These are phyloP conservation scores for Pleurotus tuber-regium DNA, from an alignment of 768 basidiomycete genomes.

Conservation along the genomic window DNA sequence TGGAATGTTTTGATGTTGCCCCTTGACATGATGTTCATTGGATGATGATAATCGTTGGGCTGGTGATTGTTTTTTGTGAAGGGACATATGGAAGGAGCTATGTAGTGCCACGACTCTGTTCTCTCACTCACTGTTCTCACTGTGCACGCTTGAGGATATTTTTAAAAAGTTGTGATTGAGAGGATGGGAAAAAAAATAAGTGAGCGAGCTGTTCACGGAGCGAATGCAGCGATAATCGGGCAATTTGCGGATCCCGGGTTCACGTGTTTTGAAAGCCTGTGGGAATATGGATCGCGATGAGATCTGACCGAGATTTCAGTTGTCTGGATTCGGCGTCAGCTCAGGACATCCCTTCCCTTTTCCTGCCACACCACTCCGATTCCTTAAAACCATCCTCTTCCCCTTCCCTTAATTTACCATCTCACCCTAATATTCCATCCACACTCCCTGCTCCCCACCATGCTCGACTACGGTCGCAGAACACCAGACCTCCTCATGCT, in stretches of 20 bases:
- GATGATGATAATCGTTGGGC: neutral
- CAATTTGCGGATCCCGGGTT: slow-evolving; percentile 11
- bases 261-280: slow-evolving; percentile 8
- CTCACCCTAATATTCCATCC: slow-evolving; percentile 14
- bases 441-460: slow-evolving; percentile 16
- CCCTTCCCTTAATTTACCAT: slow-evolving; percentile 9
- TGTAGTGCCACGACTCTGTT: neutral
- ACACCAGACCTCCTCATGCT: slow-evolving; percentile 24
- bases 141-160: slow-evolving; percentile 1
- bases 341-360: neutral
- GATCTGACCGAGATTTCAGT: slow-evolving; percentile 3
- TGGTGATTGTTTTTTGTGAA: neutral
- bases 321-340: slow-evolving; percentile 3
- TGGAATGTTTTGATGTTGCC: slow-evolving; percentile 10
- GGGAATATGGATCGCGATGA: slow-evolving; percentile 7
- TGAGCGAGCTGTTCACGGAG: slow-evolving; percentile 7
- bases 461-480: slow-evolving; percentile 18
- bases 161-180: slow-evolving; percentile 3
- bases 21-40: slow-evolving; percentile 10
- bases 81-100: neutral
- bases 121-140: neutral
- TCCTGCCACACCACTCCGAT: slow-evolving; percentile 2
- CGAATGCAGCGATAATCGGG: slow-evolving; percentile 7
- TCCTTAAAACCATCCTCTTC: slow-evolving; percentile 8
- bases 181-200: slow-evolving; percentile 1